phyloP scores from a whole-genome alignment of 148 eudicot species.

The Nyssa sinensis region DNA sequence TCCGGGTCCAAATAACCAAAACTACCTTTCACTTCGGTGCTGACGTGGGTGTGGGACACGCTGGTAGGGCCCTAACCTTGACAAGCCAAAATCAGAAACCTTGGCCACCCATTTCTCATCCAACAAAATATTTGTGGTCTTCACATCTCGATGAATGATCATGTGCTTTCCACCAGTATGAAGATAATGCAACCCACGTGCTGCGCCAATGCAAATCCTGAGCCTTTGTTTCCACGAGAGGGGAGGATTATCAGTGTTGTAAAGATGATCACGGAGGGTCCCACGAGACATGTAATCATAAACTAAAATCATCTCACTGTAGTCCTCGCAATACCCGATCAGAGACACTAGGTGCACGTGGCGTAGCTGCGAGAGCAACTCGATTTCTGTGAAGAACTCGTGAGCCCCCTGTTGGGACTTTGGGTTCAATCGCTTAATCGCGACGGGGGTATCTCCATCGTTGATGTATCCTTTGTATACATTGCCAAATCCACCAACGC shows the following conservation, averaged over 20 bases:
- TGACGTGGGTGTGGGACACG: not conserved
- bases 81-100: slow-evolving; percentile 7
- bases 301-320: not conserved
- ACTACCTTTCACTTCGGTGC: not conserved
- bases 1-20: slow-evolving; percentile 7
- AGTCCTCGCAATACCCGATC: not conserved
- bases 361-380: not conserved
- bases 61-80: not conserved
- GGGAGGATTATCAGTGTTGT: not conserved
- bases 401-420: not conserved
- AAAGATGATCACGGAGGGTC: slow-evolving; percentile 7
- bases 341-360: slow-evolving; percentile 3
- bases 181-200: slow-evolving; percentile 6
- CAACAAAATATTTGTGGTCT: not conserved
- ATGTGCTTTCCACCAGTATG: not conserved
- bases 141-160: slow-evolving; percentile 6
- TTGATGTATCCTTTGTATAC: not conserved
- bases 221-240: slow-evolving; percentile 8
- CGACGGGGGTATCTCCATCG: not conserved
- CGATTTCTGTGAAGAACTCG: slow-evolving; percentile 2
- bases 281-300: slow-evolving; percentile 7
- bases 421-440: slow-evolving; percentile 4
- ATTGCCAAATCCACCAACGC: not conserved
- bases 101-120: slow-evolving; percentile 4
- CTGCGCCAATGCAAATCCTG: not conserved